A percentile compares a stretch with the other conserved stretches of the same genome.
phyloP scores from a whole-genome alignment of 768 basidiomycete genomes.

The Kwoniella sp. region DNA sequence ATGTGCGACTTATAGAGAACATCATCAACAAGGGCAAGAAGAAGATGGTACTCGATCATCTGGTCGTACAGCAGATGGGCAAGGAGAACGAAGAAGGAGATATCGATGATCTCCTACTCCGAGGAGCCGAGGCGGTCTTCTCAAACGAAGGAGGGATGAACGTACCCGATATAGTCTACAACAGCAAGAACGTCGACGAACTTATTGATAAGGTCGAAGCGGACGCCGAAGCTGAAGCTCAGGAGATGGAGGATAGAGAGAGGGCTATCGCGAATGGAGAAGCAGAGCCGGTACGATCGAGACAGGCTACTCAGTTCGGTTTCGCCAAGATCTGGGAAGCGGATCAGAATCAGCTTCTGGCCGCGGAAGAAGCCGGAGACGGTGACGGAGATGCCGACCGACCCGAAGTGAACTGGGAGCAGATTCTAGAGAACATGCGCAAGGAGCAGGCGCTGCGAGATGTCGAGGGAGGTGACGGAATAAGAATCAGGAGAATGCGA shows the following conservation, averaged over 20 bases:
- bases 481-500: constrained; percentile 66
- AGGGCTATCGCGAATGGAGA: constrained; percentile 63
- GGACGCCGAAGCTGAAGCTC: constrained; percentile 58
- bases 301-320: constrained; percentile 63
- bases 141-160: constrained; percentile 58
- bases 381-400: constrained; percentile 57
- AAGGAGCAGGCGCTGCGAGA: constrained; percentile 60
- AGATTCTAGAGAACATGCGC: constrained; percentile 63
- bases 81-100: constrained; percentile 78
- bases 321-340: constrained; percentile 93
- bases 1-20: constrained; percentile 63
- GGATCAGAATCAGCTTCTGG: constrained; percentile 67
- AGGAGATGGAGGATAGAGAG: constrained; percentile 54
- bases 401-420: constrained; percentile 75
- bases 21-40: constrained; percentile 93
- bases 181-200: constrained; percentile 71
- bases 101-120: constrained; percentile 83
- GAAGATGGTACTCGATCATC: constrained; percentile 89
- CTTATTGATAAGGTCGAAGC: constrained; percentile 82
- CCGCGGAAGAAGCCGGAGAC: constrained; percentile 57
- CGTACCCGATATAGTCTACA: constrained; percentile 70
- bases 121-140: constrained; percentile 84
- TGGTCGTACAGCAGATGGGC: constrained; percentile 95
- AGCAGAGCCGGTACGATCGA: constrained; percentile 60
- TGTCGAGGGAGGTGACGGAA: constrained; percentile 63